A percentile compares a stretch with the other conserved stretches of the same genome.
Evolutionary conservation across 192 early-diverging fungal species (phyloP).

Genomic region (Coemansia sp.): DNA sequence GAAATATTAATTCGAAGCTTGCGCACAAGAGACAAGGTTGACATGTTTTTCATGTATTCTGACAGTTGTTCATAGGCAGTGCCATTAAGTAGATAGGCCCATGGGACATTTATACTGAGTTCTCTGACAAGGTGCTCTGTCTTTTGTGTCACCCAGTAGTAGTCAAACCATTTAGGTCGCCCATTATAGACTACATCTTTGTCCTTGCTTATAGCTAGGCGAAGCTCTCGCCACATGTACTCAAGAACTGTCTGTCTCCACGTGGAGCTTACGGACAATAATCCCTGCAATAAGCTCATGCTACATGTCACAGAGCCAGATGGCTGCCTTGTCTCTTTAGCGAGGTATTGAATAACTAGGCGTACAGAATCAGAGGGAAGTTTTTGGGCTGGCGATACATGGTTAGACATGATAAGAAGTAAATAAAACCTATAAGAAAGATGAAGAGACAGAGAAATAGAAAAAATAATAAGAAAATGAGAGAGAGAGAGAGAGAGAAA

Average conservation of each 20-base stretch:
- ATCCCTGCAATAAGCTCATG: neutral
- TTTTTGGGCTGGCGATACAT: too few species aligned
- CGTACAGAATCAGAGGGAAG: too few species aligned
- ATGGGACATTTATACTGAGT: neutral
- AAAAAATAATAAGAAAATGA: neutral
- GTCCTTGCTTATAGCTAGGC: neutral
- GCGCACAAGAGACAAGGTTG: too few species aligned
- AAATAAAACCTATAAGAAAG: neutral
- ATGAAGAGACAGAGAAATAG: too few species aligned
- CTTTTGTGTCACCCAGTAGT: neutral
- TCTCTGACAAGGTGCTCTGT: neutral
- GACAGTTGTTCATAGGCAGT: neutral
- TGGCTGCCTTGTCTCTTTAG: too few species aligned
- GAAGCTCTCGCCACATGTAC: neutral
- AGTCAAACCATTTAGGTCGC: neutral
- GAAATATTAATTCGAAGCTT: too few species aligned
- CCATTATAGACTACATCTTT: neutral
- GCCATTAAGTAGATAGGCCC: neutral
- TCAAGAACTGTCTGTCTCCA: neutral
- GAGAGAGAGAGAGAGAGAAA: too few species aligned
- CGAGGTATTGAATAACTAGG: too few species aligned
- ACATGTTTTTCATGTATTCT: neutral
- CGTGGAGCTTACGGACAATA: neutral
- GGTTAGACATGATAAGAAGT: too few species aligned
- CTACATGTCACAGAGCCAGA: too few species aligned